A percentile compares a stretch with the other conserved stretches of the same genome.
These are phyloP conservation scores for Tricholoma sp. DNA, from an alignment of 768 basidiomycete species.

Conservation along the genomic window DNA sequence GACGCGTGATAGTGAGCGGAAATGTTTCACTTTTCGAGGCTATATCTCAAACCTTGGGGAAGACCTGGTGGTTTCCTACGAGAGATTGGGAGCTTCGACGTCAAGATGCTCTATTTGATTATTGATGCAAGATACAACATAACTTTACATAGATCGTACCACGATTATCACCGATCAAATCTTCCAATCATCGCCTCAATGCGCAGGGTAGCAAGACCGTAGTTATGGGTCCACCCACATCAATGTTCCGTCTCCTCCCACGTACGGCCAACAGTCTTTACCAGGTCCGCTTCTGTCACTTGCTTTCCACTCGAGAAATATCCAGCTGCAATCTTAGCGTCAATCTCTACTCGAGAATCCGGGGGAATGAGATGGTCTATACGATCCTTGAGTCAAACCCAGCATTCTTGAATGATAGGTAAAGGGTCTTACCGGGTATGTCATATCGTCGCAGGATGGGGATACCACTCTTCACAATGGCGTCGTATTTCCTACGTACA, in stretches of 20 bases:
- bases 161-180: too few species aligned
- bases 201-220: too few species aligned
- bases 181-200: too few species aligned
- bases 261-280: constrained; percentile 80
- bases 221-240: constrained; percentile 1
- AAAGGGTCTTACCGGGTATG: constrained; percentile 56
- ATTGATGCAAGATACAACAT: too few species aligned
- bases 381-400: constrained; percentile 2
- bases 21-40: too few species aligned
- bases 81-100: too few species aligned
- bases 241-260: constrained; percentile 91
- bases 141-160: too few species aligned
- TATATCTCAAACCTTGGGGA: too few species aligned
- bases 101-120: too few species aligned
- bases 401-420: not conserved
- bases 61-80: too few species aligned
- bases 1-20: too few species aligned
- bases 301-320: constrained; percentile 84
- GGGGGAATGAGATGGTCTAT: constrained; percentile 83
- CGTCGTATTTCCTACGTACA: constrained; percentile 78
- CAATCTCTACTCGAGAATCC: constrained; percentile 89
- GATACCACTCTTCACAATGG: constrained; percentile 87
- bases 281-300: constrained; percentile 70
- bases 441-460: constrained; percentile 79
- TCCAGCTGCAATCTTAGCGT: constrained; percentile 93